Base-by-base conservation (phyloP, 257 asterid genomes). In the Fraxinus anomala region DNA sequence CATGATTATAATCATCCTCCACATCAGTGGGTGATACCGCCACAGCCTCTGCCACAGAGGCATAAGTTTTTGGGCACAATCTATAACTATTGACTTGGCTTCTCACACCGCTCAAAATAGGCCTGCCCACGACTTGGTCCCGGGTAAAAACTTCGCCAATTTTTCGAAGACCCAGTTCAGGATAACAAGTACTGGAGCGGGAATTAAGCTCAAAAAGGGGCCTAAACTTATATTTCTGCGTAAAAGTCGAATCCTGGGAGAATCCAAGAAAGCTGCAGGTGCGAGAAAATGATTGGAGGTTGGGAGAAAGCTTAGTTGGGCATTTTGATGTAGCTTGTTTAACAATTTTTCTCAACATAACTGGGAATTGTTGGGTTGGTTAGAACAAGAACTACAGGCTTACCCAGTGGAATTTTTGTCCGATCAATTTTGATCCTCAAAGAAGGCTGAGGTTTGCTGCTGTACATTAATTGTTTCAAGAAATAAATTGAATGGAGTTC, bases 11-110 rank as follows among this genome's bases (percentile, higher is more conserved):
- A 63, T 85, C 91, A 75, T 89, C 98, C 72, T 88, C 98, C 54
- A 75, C 82, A 59, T 90, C 96, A 3, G 88, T 89, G 72, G 89
- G 82, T 1, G 92, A 83, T 24, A 80, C 89, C 33, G 65, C 80
- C 65, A 86, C 89, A 21, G 94, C 97, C 87, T 96, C 97, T 19
- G 98, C 98, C 44, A 89, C 89, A 83, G 92, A 88, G 8, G 87
- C 97, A 76, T 87, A 93, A 72, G 86, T 82, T 82, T 82, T 88
- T 44, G 72, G 72, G 82, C 86, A 77, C 79, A 90, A 67, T 3
- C 82, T 87, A 63, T 54, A 78, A 24, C 16, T 14, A 67, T 54
- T 77, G 40, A 76, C 26, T 37, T 74, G 84, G 65, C 54, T 85
- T 75, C 84, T 80, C 61, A 68, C 21, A 65, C 34, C 68, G 65